Conservation (phyloP, 768 basidiomycete species). For the Hortiboletus flavorubellus region DNA sequence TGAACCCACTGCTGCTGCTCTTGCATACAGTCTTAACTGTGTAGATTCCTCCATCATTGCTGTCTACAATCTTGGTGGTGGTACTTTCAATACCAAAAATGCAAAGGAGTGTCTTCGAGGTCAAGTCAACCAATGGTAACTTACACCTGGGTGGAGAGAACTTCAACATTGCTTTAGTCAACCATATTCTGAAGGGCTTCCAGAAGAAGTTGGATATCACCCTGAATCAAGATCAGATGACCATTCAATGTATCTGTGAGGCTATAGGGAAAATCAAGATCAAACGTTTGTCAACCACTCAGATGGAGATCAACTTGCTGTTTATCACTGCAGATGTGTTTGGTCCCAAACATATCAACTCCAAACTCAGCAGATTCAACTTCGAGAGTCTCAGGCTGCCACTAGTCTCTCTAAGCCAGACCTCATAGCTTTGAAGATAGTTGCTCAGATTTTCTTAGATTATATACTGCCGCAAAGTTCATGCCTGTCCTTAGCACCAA, state of each 20-base stretch:
- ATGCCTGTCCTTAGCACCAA: no score
- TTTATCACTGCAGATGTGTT: conserved; percentile 96
- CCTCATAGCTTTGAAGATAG: no score
- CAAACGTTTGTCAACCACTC: conserved; percentile 88
- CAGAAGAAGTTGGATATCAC: conserved; percentile 88
- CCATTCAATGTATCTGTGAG: conserved; percentile 97
- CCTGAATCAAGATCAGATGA: conserved; percentile 85
- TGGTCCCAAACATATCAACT: conserved; percentile 97
- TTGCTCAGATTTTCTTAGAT: no score
- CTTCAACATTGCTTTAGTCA: conserved; percentile 88
- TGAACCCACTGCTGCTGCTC: conserved; percentile 97
- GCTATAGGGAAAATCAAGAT: conserved; percentile 99
- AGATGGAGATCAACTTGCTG: conserved; percentile 96
- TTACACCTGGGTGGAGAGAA: conserved; percentile 98
- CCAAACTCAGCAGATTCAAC: conserved; percentile 81
- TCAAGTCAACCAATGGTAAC: conserved; percentile 99
- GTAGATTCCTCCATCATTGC: conserved; percentile 82
- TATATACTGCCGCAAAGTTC: no score
- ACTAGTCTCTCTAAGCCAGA: no score
- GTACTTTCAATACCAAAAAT: conserved; percentile 99
- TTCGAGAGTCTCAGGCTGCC: conserved; percentile 66
- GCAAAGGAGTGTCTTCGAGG: conserved; percentile 99
- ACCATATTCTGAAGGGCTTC: conserved; percentile 86
- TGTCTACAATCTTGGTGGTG: conserved; percentile 97
- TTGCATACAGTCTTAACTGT: conserved; percentile 95